Evolutionary conservation across 805 yeast genomes (phyloP).

Genomic region (Myxozyma neglecta): DNA sequence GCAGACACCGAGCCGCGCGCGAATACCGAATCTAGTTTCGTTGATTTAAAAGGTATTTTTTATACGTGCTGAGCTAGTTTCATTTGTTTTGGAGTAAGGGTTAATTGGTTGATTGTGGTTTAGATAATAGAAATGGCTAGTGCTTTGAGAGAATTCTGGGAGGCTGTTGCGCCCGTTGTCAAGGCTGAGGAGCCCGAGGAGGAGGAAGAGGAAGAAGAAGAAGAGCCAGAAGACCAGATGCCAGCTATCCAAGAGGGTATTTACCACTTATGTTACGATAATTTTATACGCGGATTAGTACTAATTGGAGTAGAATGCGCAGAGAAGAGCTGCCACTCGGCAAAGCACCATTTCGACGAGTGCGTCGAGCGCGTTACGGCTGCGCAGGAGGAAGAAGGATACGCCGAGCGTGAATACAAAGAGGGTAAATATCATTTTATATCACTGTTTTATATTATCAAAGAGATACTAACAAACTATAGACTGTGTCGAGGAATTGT

Average conservation of each 20-base stretch:
- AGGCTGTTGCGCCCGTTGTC: slow-evolving; percentile 28
- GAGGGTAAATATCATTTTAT: slow-evolving; percentile 48
- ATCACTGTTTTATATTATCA: background rate
- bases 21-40: too few species aligned
- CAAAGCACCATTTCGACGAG: slow-evolving; percentile 87
- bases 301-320: slow-evolving; percentile 53
- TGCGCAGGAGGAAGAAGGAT: slow-evolving; percentile 80
- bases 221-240: slow-evolving; percentile 63
- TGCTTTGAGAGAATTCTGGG: slow-evolving; percentile 20
- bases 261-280: slow-evolving; percentile 6
- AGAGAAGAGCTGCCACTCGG: slow-evolving; percentile 64
- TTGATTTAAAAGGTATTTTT: too few species aligned
- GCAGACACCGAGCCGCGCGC: too few species aligned
- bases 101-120: too few species aligned
- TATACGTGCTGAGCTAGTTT: too few species aligned
- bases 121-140: slow-evolving; percentile 2
- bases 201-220: slow-evolving; percentile 68
- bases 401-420: slow-evolving; percentile 75
- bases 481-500: slow-evolving; percentile 94
- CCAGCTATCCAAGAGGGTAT: slow-evolving; percentile 56
- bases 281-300: background rate
- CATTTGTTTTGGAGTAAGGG: too few species aligned
- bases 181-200: slow-evolving; percentile 41
- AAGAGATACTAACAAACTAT: slow-evolving; percentile 2
- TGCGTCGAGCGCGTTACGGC: slow-evolving; percentile 93